Conservation (phyloP, 495 filamentous ascomycete species). For the Aspergillus steynii region DNA sequence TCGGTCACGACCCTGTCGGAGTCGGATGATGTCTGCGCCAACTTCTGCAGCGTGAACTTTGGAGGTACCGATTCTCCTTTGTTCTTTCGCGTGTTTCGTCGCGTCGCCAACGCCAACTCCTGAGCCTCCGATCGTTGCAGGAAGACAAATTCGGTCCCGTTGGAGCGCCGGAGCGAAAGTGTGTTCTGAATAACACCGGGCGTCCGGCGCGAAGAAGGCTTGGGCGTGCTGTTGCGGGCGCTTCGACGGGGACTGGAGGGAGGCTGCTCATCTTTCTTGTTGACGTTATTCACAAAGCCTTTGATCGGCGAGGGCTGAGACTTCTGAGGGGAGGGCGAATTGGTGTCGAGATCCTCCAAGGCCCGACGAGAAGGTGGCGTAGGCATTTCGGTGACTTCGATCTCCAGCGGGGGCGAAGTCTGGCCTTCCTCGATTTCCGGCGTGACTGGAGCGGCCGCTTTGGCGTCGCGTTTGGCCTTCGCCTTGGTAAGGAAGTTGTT, state of each 20-base stretch:
- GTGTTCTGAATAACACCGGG: constrained; percentile 40
- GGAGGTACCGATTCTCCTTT: constrained; percentile 54
- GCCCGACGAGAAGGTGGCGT: constrained; percentile 47
- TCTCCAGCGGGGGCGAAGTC: constrained; percentile 21
- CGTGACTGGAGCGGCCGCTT: constrained; percentile 31
- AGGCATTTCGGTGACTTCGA: constrained; percentile 30
- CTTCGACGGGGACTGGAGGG: constrained; percentile 45
- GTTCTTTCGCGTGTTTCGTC: constrained; percentile 59
- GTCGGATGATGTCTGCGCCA: constrained; percentile 29
- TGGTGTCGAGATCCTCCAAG: constrained; percentile 53
- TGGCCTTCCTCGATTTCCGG: constrained; percentile 24
- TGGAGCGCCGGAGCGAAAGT: constrained; percentile 57
- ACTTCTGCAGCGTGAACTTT: constrained; percentile 42
- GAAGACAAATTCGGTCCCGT: constrained; percentile 56
- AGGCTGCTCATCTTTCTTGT: constrained; percentile 21
- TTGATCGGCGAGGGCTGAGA: constrained; percentile 33
- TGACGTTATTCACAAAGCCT: constrained; percentile 18
- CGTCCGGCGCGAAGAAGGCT: constrained; percentile 24
- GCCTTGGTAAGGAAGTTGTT: constrained; percentile 63
- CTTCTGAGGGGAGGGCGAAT: constrained; percentile 55
- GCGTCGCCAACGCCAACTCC: constrained; percentile 53
- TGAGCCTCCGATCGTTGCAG: constrained; percentile 59
- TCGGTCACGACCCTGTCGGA: constrained; percentile 7
- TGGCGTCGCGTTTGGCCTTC: constrained; percentile 59
- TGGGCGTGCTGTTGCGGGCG: constrained; percentile 37